Base-by-base conservation (phyloP, 2,329 filamentous ascomycete genomes). In the Chaetomiaceae sp. region DNA sequence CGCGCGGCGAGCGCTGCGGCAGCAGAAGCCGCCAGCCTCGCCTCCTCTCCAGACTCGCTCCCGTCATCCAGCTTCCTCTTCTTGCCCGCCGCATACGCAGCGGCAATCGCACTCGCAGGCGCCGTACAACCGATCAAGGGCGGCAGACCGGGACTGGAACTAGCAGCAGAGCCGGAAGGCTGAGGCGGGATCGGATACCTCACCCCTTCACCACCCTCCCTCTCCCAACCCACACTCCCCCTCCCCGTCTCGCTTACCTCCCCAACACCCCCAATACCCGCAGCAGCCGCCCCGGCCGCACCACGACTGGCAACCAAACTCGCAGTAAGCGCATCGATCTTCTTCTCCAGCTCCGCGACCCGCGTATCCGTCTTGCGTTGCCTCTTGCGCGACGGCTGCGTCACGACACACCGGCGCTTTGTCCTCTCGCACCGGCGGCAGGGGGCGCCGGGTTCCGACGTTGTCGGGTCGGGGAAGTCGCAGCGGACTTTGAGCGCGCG, bases 281-380 rank as follows among this genome's bases (percentile, higher is more conserved):
- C 43, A 17, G 19, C 47, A 7, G 27, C 37, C 17, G 19, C 17
- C 12, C 8, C 14, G 12, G 31, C 15, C 12, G 45, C 15, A 44
- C 58, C 47, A 37, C 46, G 12, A 17, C 40, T 71, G 2, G 87
- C 83, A 42, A 89, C 85, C 59, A 96, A 68, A 33, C 84, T 90
- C 6, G 89, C 88, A 7, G 89, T 95, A 66, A 96, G 69, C 8
- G 87, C 88, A 73, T 96, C 90, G 59, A 96, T 92, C 74, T 95
- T 95, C 76, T 87, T 90, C 75, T 96, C 91, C 47, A 96, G 77
- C 74, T 96, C 91, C 8, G 90, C 87, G 12, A 96, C 91, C 47
- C 90, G 80, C 60, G 84, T 92, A 68, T 95, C 91, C 50, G 89
- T 91, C 76, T 95, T 95, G 76, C 92, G 95, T 74, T 92, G 89